These are phyloP conservation scores for Zalerion maritima DNA, from an alignment of 495 filamentous ascomycete species.

Conservation along the genomic window DNA sequence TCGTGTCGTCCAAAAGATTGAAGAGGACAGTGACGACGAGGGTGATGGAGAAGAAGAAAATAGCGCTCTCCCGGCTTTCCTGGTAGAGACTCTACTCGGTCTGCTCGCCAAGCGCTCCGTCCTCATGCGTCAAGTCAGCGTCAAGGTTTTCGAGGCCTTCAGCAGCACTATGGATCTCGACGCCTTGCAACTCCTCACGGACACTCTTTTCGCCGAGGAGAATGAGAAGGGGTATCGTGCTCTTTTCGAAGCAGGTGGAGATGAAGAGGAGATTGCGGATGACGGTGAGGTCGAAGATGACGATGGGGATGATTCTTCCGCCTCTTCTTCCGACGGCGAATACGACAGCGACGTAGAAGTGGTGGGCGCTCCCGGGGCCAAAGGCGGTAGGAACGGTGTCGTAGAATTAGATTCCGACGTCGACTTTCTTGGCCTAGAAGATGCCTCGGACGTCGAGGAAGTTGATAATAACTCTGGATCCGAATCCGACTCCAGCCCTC, in stretches of 20 bases:
- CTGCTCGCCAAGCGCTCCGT: slow-evolving; percentile 77
- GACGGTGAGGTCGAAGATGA: slow-evolving; percentile 28
- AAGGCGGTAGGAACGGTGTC: slow-evolving; percentile 17
- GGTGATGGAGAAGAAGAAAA: slow-evolving; percentile 57
- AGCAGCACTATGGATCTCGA: slow-evolving; percentile 52
- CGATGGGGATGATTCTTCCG: slow-evolving; percentile 19
- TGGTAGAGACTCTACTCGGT: slow-evolving; percentile 77
- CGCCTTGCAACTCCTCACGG: slow-evolving; percentile 57
- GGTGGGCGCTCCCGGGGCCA: slow-evolving; percentile 5
- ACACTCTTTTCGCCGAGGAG: slow-evolving; percentile 66
- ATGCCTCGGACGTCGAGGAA: slow-evolving; percentile 23
- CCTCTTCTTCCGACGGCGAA: too few relatives aligned
- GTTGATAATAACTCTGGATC: slow-evolving; percentile 32
- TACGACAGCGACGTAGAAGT: slow-evolving; percentile 18
- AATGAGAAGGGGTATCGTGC: slow-evolving; percentile 68
- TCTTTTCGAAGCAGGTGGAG: slow-evolving; percentile 66
- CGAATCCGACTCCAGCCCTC: slow-evolving; percentile 31
- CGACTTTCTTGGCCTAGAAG: slow-evolving; percentile 26
- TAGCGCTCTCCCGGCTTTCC: too few relatives aligned
- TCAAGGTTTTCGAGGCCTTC: slow-evolving; percentile 75
- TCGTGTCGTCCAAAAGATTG: slow-evolving; percentile 51
- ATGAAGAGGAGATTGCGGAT: slow-evolving; percentile 31
- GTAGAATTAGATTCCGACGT: slow-evolving; percentile 29
- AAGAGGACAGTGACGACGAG: slow-evolving; percentile 34
- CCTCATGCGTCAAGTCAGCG: slow-evolving; percentile 70